Percentiles rank a stretch among this genome's conserved stretches.
Evolutionary conservation across 2,329 filamentous ascomycete species (phyloP).

Genomic region (Aspergillus chevalieri): DNA sequence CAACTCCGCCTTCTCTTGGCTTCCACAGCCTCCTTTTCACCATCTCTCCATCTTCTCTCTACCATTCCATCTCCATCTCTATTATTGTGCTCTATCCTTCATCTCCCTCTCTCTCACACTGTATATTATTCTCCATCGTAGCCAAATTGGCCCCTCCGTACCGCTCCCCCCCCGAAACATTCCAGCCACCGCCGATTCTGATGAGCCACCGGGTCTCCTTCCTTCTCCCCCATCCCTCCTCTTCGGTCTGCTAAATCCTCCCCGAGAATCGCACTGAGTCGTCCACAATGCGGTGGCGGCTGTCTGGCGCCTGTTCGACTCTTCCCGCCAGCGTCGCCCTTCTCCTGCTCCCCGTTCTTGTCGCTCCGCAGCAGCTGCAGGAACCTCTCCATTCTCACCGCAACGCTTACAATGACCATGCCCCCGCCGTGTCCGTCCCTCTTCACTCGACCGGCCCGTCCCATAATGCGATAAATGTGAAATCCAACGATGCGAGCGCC

Average conservation of each 20-base stretch:
- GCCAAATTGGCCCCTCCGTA: no score
- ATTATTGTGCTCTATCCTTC: no score
- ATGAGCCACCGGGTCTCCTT: no score
- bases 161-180: no score
- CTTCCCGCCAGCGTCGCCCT: slow-evolving; percentile 53
- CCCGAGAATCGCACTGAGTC: slow-evolving; percentile 27
- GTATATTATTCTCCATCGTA: no score
- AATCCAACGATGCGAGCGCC: slow-evolving; percentile 74
- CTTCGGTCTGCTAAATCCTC: not conserved
- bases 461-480: slow-evolving; percentile 26
- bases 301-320: slow-evolving; percentile 52
- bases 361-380: slow-evolving; percentile 60
- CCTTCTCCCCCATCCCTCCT: not conserved
- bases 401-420: slow-evolving; percentile 14
- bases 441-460: slow-evolving; percentile 18
- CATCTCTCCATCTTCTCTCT: not conserved
- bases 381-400: slow-evolving; percentile 10
- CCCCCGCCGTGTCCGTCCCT: slow-evolving; percentile 24
- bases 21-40: not conserved
- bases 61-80: no score
- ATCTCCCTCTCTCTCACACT: no score
- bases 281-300: slow-evolving; percentile 58
- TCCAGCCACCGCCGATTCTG: no score
- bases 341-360: slow-evolving; percentile 54
- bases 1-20: not conserved